These are phyloP conservation scores for Juncus inflexus DNA, from an alignment of 176 grass and related monocot genomes.

Conservation along the genomic window DNA sequence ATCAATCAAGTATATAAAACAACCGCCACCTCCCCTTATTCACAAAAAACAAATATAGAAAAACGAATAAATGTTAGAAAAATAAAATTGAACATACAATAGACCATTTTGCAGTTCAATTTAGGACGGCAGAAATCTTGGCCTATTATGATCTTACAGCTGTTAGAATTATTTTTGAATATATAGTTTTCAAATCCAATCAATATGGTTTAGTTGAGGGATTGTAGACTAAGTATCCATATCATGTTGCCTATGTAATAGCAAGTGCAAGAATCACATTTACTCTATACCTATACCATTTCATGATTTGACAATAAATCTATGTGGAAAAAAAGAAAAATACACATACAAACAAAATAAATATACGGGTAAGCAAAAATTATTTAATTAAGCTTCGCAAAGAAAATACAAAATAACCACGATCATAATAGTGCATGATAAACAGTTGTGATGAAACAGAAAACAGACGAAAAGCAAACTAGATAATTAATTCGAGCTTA, in stretches of 20 bases:
- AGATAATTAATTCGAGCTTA: background rate
- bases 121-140: conserved; percentile 5
- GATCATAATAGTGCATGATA: conserved; percentile 14
- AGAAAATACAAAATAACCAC: conserved; percentile 10
- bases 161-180: background rate
- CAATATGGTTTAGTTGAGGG: background rate
- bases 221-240: conserved; percentile 17
- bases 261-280: too few species aligned
- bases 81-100: too few species aligned
- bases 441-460: background rate
- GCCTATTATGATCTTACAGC: background rate
- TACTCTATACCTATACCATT: too few species aligned
- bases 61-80: too few species aligned
- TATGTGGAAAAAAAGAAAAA: background rate
- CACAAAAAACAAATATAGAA: too few species aligned
- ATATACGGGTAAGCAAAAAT: background rate
- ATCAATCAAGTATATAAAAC: too few species aligned
- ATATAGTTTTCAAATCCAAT: background rate
- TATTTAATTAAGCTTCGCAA: conserved; percentile 13
- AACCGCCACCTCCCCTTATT: too few species aligned
- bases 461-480: conserved; percentile 21
- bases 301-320: conserved; percentile 9
- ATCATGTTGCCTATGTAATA: too few species aligned
- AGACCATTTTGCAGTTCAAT: too few species aligned
- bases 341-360: background rate